Percentiles rank a stretch among this genome's conserved stretches.
phyloP scores from a whole-genome alignment of 163 green algal species.

The Prototheca stagnorum region DNA sequence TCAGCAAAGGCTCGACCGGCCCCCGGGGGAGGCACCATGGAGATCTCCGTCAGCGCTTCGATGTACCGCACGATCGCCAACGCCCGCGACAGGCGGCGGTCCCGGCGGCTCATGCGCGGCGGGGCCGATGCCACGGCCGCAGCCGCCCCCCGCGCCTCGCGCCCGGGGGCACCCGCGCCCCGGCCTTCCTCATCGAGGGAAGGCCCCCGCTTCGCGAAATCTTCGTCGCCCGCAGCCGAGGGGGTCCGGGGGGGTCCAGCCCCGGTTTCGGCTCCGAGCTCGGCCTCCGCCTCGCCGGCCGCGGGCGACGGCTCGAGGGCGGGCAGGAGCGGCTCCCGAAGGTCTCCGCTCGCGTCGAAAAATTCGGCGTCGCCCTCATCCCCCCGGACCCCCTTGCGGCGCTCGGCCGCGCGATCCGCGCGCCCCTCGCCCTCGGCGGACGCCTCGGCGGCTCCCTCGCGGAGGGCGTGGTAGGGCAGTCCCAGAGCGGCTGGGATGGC shows the following conservation, averaged over 20 bases:
- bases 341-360: no score
- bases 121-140: no score
- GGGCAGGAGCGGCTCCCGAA: background rate
- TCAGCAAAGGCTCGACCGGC: conserved; percentile 8
- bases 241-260: background rate
- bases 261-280: background rate
- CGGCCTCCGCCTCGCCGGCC: background rate
- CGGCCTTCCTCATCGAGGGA: no score
- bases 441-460: no score
- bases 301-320: background rate
- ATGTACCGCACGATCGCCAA: conserved; percentile 14
- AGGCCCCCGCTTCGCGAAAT: no score
- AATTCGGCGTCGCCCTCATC: no score
- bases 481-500: background rate
- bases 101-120: no score
- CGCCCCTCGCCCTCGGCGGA: background rate
- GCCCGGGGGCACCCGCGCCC: no score
- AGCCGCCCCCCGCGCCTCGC: no score
- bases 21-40: background rate
- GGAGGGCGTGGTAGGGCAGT: background rate
- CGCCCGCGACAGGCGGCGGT: conserved; percentile 2
- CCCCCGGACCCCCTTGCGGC: no score
- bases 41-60: conserved; percentile 14
- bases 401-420: no score
- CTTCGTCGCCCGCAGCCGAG: no score